Percentiles rank a stretch among this genome's conserved stretches.
Evolutionary conservation across 768 basidiomycete genomes (phyloP).

Genomic region (Wakefieldia striispora): DNA sequence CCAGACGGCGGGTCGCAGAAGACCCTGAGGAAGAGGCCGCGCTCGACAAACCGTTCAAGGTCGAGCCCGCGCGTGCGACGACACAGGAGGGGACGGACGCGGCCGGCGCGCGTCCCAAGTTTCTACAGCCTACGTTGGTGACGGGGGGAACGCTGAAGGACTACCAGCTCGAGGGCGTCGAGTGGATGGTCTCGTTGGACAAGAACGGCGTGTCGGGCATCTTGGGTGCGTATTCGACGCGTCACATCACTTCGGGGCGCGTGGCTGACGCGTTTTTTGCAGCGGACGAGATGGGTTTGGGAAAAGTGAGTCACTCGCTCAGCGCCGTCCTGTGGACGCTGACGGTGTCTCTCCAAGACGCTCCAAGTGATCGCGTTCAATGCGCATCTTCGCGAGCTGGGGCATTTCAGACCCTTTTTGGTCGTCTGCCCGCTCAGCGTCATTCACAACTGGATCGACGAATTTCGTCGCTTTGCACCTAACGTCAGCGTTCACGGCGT

Average conservation of each 20-base stretch:
- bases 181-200: constrained; percentile 91
- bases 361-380: constrained; percentile 94
- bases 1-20: constrained; percentile 11
- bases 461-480: constrained; percentile 84
- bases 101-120: constrained; percentile 30
- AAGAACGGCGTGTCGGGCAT: constrained; percentile 84
- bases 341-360: constrained; percentile 49
- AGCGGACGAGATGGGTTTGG: constrained; percentile 96
- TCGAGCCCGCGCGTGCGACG: background rate
- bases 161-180: constrained; percentile 91
- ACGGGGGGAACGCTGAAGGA: constrained; percentile 85
- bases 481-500: constrained; percentile 41
- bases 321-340: background rate
- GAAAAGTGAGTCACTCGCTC: constrained; percentile 51
- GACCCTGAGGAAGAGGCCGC: constrained; percentile 1
- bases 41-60: constrained; percentile 13
- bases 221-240: constrained; percentile 46
- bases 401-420: constrained; percentile 73
- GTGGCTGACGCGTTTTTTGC: constrained; percentile 7
- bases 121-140: constrained; percentile 74
- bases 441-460: constrained; percentile 85
- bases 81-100: background rate
- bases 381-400: constrained; percentile 78
- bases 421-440: constrained; percentile 94
- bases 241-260: constrained; percentile 13